phyloP scores from a whole-genome alignment of 495 filamentous ascomycete species.

The Astrothelium subdiscretum region DNA sequence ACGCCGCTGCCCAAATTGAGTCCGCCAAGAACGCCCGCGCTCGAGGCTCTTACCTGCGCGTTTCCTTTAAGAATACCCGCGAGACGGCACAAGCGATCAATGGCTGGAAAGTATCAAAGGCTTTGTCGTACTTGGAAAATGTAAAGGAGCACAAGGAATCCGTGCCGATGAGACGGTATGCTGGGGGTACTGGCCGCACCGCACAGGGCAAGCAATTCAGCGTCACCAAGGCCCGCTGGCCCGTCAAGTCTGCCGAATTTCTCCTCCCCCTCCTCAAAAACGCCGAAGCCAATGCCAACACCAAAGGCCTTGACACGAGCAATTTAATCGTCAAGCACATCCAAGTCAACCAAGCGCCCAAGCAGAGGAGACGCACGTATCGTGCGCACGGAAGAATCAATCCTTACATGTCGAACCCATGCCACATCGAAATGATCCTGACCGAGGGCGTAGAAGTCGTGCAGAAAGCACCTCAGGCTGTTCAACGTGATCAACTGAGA shows the following conservation, averaged over 20 bases:
- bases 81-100: conserved; percentile 98
- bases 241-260: conserved; percentile 97
- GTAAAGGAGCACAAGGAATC: conserved; percentile 90
- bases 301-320: conserved; percentile 95
- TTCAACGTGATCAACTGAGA: conserved; percentile 46
- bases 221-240: conserved; percentile 95
- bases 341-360: conserved; percentile 99
- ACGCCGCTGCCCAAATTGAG: conserved; percentile 84
- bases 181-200: conserved; percentile 82
- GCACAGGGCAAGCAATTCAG: conserved; percentile 98
- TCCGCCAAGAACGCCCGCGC: conserved; percentile 89
- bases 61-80: conserved; percentile 99
- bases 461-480: conserved; percentile 62
- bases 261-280: conserved; percentile 95
- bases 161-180: conserved; percentile 92
- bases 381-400: conserved; percentile 99
- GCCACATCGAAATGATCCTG: conserved; percentile 99
- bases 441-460: conserved; percentile 90
- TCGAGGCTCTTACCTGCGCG: conserved; percentile 95
- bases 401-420: conserved; percentile 99
- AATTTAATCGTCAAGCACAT: conserved; percentile 98
- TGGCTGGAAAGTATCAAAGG: conserved; percentile 95
- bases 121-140: conserved; percentile 90
- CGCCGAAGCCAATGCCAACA: conserved; percentile 96
- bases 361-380: conserved; percentile 96